Base-by-base conservation (phyloP, 2,329 filamentous ascomycete genomes). In the Xylaria sp. region DNA sequence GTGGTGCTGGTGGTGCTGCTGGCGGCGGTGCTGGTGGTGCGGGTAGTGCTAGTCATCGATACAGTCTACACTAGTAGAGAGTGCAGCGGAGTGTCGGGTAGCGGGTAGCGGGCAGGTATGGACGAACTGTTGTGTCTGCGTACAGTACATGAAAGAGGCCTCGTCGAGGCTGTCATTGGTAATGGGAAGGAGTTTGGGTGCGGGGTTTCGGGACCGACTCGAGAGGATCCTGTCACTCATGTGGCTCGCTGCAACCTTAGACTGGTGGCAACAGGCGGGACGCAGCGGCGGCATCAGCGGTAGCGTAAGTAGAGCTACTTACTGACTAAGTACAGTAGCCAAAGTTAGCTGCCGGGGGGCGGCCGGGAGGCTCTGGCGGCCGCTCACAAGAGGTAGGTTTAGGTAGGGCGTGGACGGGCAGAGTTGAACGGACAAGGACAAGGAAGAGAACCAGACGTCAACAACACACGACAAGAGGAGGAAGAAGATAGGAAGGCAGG, bases 181-280 rank as follows among this genome's bases (percentile, higher is more conserved):
- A 35, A 33, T n/a, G 46, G 49, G 19, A 59, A 48, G 35, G 40
- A 51, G 48, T 60, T 47, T 58, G 66, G 64, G 68, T 71, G 70
- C 69, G 69, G 66, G 66, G 67, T 62, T 67, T 72, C 70, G 70
- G 70, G 70, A 71, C 70, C 70, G 70, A 72, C 52, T 3, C 5
- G 25, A 17, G 13, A 27, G 47, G 47, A 51, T 25, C 19, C 23
- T 7, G 27, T 6, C 46, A 13, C 4, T 35, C 10, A 6, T 4
- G 11, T 47, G 41, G 23, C 23, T 33, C 46, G 46, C 46, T 49
- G 46, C 46, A 49, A 49, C 46, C 46, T 49, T 19, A 11, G 23
- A 7, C 23, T 29, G 19, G 38, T 15, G n/a, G 19, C 25, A 47
- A 17, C 9, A 29, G 43, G 21, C 43, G 43, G 25, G 25, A 17